Evolutionary conservation across 805 yeast species (phyloP), one percentile per base, ranked within the genome.

Genomic region (Saccharomycopsis fodiens): DNA sequence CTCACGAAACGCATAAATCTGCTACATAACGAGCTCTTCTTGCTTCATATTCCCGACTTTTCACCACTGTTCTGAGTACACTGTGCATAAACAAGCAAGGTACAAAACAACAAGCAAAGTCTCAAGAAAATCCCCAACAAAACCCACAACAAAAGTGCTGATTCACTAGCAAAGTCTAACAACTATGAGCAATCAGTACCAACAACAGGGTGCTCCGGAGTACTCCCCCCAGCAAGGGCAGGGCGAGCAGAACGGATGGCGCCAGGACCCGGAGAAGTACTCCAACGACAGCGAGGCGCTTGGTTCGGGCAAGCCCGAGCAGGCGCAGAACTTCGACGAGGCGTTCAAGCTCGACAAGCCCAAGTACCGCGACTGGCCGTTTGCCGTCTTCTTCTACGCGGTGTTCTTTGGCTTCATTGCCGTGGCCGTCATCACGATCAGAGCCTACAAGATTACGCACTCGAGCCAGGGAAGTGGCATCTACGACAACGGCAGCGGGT

Each of bases 291-390:
- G 29, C 29, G 29, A 25, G 29, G n/a, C n/a, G n/a, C 10, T 32
- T 10, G 36, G 20, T 19, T 32, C 36, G 7, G 20, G 20, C 17
- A 17, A 10, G 8, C 36, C 20, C 15, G 15, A 15, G 8, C 13
- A 36, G 4, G 73, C 69, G 2, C 65, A 63, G 23, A 65, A 71
- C 3, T 86, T 79, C 58, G 85, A 79, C 27, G 78, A 85, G 40
- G 74, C 82, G 1, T 87, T 87, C 62, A 75, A 78, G 51, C 70
- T 85, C 23, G 73, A 70, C 27, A 71, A 69, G 55, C 87, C 88
- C 1, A 73, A 65, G 48, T 76, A 69, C 64, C 79, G 87, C 56
- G 96, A 87, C 61, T 73, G 80, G 73, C 76, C 82, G 0, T 82
- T 83, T 58, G 72, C 85, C 0, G 51, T 82, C 6, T 70, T 85